A percentile compares a stretch with the other conserved stretches of the same genome.
Evolutionary conservation across 805 yeast genomes (phyloP).

Genomic region (Saccharomycopsis vini): DNA sequence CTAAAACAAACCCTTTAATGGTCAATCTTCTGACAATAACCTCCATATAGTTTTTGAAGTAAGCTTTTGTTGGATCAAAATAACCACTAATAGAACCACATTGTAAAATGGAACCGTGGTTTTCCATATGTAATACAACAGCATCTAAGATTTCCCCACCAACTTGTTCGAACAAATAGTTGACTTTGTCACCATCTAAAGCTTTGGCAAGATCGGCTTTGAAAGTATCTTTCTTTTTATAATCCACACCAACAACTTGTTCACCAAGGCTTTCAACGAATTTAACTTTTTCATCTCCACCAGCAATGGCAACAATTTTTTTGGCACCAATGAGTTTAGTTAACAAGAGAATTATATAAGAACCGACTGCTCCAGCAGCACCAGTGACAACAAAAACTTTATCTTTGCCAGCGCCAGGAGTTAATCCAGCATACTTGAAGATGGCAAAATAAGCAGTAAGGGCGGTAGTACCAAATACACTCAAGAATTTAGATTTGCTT

Average conservation of each 20-base stretch:
- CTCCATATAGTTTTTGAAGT: conserved; percentile 33
- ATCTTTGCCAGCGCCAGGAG: conserved; percentile 13
- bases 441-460: neutral
- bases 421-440: neutral
- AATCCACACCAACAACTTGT: conserved; percentile 43
- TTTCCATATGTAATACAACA: conserved; percentile 30
- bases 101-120: conserved; percentile 40
- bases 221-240: conserved; percentile 32
- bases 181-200: conserved; percentile 26
- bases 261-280: conserved; percentile 48
- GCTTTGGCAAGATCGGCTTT: conserved; percentile 30
- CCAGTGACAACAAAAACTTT: conserved; percentile 50
- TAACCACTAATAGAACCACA: conserved; percentile 59
- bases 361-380: conserved; percentile 72
- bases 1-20: conserved; percentile 44
- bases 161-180: conserved; percentile 52
- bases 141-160: conserved; percentile 48
- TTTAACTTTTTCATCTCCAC: conserved; percentile 45
- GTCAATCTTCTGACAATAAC: conserved; percentile 43
- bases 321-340: conserved; percentile 42
- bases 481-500: neutral
- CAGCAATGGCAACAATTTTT: conserved; percentile 54
- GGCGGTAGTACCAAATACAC: neutral
- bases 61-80: conserved; percentile 14
- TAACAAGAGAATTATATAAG: conserved; percentile 48